Base-by-base conservation (phyloP, 768 basidiomycete genomes). In the Tylopilus rubrobrunneus region DNA sequence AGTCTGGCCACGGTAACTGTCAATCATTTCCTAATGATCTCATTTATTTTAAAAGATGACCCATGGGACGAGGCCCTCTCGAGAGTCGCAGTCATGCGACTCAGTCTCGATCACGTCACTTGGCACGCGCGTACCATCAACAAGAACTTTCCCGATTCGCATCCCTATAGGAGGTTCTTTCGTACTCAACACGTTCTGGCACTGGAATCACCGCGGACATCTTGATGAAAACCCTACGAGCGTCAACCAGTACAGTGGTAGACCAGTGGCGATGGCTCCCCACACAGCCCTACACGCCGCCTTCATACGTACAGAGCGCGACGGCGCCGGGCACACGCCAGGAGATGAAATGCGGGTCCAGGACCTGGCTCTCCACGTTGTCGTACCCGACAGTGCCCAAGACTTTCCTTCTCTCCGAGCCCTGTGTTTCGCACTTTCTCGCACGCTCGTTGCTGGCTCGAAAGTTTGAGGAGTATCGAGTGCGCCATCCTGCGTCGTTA, bases 251-350 rank as follows among this genome's bases (percentile, higher is more conserved):
- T 47, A 39, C 28, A 40, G 48, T 29, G 28, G 25, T 11, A 10
- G 31, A 43, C 21, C 17, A 9, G 39, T 39, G 57, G 45, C 46
- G 34, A 51, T 48, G 34, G 34, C 11, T 44, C n/a, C 49, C 42
- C 51, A 44, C 45, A 5, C 51, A 62, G 48, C 52, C 51, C 40
- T 45, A 55, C 60, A 65, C 45, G 56, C 56, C 56, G 39, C 50
- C 40, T 58, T 15, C 59, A 31, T 31, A 31, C 29, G 10, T 31
- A 23, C 48, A 37, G 37, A 3, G 17, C 37, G 37, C 15, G 37
- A n/a, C 37, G 37, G 37, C 37, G 37, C 14, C 17, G 37, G 37
- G n/a, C 37, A 19, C 37, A 39, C 2, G 4, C n/a, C 4, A n/a
- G 34, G 14, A 9, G 37, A 51, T n/a, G 50, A 39, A 51, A 57